phyloP scores from a whole-genome alignment of 495 filamentous ascomycete species.

The Usnea hakonensis region DNA sequence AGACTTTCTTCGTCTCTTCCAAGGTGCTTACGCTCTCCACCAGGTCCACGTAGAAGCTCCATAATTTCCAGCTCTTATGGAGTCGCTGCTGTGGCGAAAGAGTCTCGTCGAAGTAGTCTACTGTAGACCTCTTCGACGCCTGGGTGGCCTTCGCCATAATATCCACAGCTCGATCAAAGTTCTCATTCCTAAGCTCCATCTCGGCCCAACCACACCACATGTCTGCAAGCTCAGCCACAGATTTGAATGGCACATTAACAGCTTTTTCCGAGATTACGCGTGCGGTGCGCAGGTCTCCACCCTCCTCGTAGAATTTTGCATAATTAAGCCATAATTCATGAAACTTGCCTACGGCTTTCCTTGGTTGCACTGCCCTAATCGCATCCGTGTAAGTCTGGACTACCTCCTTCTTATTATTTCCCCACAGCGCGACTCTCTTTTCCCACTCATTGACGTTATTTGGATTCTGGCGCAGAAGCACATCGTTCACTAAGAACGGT shows the following conservation, averaged over 20 bases:
- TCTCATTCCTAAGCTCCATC: slow-evolving; percentile 91
- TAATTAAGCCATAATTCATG: slow-evolving; percentile 96
- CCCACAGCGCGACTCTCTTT: slow-evolving; percentile 91
- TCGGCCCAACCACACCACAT: slow-evolving; percentile 99
- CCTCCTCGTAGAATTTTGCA: slow-evolving; percentile 92
- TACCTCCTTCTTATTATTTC: slow-evolving; percentile 81
- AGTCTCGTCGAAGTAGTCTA: slow-evolving; percentile 97
- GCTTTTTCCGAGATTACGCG: slow-evolving; percentile 95
- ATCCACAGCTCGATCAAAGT: slow-evolving; percentile 87
- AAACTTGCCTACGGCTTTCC: slow-evolving; percentile 89
- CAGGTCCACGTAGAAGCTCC: slow-evolving; percentile 98
- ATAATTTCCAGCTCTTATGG: slow-evolving; percentile 99
- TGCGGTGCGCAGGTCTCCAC: slow-evolving; percentile 76
- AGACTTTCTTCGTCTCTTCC: slow-evolving; percentile 88
- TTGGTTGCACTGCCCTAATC: slow-evolving; percentile 85
- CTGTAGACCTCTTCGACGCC: slow-evolving; percentile 86
- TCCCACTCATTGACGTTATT: slow-evolving; percentile 97
- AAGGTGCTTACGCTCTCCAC: slow-evolving; percentile 89
- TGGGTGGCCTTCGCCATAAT: slow-evolving; percentile 97
- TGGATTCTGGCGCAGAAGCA: slow-evolving; percentile 88
- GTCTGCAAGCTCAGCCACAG: slow-evolving; percentile 87
- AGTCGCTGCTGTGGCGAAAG: slow-evolving; percentile 91
- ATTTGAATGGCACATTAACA: slow-evolving; percentile 93
- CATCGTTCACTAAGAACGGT: slow-evolving; percentile 95
- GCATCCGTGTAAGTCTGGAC: slow-evolving; percentile 94